A percentile compares a stretch with the other conserved stretches of the same genome.
Evolutionary conservation across 2,329 filamentous ascomycete genomes (phyloP).

Genomic region (Exophiala bonariae): DNA sequence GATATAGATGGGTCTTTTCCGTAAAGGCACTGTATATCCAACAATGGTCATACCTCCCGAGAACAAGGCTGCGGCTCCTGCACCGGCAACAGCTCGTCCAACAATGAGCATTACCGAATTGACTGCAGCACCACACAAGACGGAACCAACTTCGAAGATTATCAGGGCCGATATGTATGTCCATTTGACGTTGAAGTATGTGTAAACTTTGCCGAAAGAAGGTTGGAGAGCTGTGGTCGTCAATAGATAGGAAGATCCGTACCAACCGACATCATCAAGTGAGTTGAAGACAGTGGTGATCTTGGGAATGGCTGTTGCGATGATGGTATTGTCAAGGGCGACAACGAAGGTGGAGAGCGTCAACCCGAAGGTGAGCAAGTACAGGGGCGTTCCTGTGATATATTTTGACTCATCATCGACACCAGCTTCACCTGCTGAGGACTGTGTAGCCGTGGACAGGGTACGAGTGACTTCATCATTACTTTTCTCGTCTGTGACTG

Average conservation of each 20-base stretch:
- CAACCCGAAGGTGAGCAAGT: conserved; percentile 27
- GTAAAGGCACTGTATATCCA: conserved; percentile 26
- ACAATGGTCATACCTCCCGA: conserved; percentile 32
- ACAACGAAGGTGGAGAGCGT: conserved; percentile 32
- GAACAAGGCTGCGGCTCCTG: conserved; percentile 30
- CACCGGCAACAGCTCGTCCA: conserved; percentile 32
- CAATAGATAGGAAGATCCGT: conserved; percentile 30
- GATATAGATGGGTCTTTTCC: conserved; percentile 30
- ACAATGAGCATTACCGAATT: conserved; percentile 30
- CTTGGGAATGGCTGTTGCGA: conserved; percentile 30
- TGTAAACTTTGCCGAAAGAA: conserved; percentile 31
- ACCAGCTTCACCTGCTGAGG: conserved; percentile 20
- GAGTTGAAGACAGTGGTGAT: conserved; percentile 32
- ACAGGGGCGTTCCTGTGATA: conserved; percentile 21
- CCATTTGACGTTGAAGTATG: conserved; percentile 31
- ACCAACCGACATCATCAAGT: conserved; percentile 32
- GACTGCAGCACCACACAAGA: conserved; percentile 29
- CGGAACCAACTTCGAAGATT: conserved; percentile 30
- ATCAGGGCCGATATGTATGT: conserved; percentile 27
- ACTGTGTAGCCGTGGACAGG: conserved; percentile 9
- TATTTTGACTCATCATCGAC: conserved; percentile 29
- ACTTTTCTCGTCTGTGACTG: not conserved
- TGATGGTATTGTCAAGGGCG: conserved; percentile 33
- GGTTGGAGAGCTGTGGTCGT: conserved; percentile 31
- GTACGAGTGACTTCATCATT: conserved; percentile 4